Evolutionary conservation across 2,329 filamentous ascomycete species (phyloP), one percentile per base, ranked within the genome.

Genomic region (Trichoderma arundinaceum): DNA sequence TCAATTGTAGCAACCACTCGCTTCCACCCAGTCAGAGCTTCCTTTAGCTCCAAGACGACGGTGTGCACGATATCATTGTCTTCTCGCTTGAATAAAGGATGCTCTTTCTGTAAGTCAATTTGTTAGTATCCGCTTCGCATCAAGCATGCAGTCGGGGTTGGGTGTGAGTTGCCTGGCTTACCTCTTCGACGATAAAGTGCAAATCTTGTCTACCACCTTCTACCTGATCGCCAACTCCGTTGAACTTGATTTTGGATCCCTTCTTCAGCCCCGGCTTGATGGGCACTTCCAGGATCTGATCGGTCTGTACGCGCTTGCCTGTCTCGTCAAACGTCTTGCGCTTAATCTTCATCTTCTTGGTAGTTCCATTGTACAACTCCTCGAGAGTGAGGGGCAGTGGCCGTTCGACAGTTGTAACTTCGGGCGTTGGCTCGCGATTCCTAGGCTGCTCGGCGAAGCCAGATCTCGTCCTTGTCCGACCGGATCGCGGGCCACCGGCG

Each of bases 261-360:
- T 96, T 94, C 81, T 98, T 97, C 78, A 98, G 81, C 66, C 95
- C 95, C 6, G 92, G 89, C 81, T 97, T 98, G 80, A 99, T 97
- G 53, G 93, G 92, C 60, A 98, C 94, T 75, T 96, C 93, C 35
- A 99, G 82, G 17, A 97, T 92, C 74, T 94, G 91, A 72, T 99
- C 95, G 67, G 94, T 91, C 3, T 90, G 90, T 49, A 87, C 92
- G 72, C 93, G 88, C 82, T 96, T 97, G 66, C 92, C 92, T 0
- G 85, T 89, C 19, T 89, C 83, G 77, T 99, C 95, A 76, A 92
- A 98, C 17, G 90, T 93, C 87, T 98, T 98, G 74, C 94, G 88
- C 83, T 97, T 97, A 70, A 98, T 96, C 82, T 95, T 96, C 85
- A 99, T 92, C 84, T 96, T 97, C 86, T 99, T 99, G 56, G 90